Evolutionary conservation across 176 grass and related monocot species (phyloP).

Genomic region (Stipa capillata): DNA sequence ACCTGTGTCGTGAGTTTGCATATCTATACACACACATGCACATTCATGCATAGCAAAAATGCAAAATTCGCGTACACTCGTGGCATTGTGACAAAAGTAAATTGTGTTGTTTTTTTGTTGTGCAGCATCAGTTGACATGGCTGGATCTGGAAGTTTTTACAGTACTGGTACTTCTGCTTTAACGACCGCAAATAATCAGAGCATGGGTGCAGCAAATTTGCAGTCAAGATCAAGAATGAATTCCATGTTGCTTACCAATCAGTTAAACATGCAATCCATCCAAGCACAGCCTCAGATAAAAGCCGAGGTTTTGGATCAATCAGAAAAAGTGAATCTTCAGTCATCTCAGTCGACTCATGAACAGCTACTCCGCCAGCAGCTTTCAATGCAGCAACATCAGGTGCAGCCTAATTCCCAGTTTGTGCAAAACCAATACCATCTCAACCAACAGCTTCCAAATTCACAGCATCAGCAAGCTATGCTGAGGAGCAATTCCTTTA

Average conservation of each 20-base stretch:
- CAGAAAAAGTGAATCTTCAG: conserved; percentile 72
- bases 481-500: conserved; percentile 44
- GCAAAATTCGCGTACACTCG: background rate
- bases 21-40: background rate
- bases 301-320: conserved; percentile 72
- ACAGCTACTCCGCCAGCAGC: conserved; percentile 57
- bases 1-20: background rate
- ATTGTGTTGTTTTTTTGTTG: background rate
- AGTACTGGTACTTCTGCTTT: conserved; percentile 56
- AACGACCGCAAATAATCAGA: conserved; percentile 53
- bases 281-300: conserved; percentile 63
- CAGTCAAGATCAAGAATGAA: conserved; percentile 69
- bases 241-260: conserved; percentile 46
- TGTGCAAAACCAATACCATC: conserved; percentile 61
- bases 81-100: background rate
- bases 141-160: conserved; percentile 62
- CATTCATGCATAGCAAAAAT: background rate
- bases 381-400: conserved; percentile 55
- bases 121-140: conserved; percentile 48
- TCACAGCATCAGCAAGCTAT: conserved; percentile 50
- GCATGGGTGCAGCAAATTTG: conserved; percentile 48
- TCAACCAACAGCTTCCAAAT: conserved; percentile 55
- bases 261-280: conserved; percentile 65
- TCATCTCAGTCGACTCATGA: conserved; percentile 48
- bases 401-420: conserved; percentile 58